Base-by-base conservation (phyloP, 2,329 filamentous ascomycete genomes). In the Penicillium sp. region DNA sequence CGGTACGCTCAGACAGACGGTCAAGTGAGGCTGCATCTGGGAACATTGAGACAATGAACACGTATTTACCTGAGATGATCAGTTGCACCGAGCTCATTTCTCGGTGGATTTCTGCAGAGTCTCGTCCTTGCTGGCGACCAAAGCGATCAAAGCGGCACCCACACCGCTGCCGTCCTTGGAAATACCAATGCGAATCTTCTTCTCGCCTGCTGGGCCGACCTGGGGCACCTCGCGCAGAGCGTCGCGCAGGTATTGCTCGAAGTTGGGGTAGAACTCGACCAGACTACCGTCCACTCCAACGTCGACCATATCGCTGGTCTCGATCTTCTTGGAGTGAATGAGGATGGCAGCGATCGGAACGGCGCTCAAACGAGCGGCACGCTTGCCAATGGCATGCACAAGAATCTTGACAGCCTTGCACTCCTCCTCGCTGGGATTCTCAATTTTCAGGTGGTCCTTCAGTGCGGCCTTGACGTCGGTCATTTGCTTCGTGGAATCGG, bases 91-190 rank as follows among this genome's bases (percentile, higher is more conserved):
- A 42, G n/a, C 39, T 56, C 51, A 60, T 45, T 58, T 54, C 45
- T 54, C 45, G 13, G 3, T 38, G 33, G 60, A 58, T 47, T 42
- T 47, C 29, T 53, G 24, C 31, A 63, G 26, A 6, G 38, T 58
- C 43, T 64, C 56, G 21, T 60, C 60, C 53, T 63, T 69, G 53
- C 88, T 88, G 1, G 93, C 93, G 26, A 96, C 89, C 46, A 96
- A 82, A 47, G 94, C 94, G 74, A 97, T 97, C 64, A 99, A 77
- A 38, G 94, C 94, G 3, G 94, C 94, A 48, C 94, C 94, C n/a
- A 96, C 89, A 58, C 90, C 94, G 59, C 89, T 94, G 44, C 94
- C 94, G 70, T 99, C 94, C 80, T 96, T 96, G 57, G 94, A 94
- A 66, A 97, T 94, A 21, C 93, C 94, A 66, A 99, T 96, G 52